A percentile compares a stretch with the other conserved stretches of the same genome.
Conservation (phyloP, 177 flowering plant species). For the Telopea speciosissima region DNA sequence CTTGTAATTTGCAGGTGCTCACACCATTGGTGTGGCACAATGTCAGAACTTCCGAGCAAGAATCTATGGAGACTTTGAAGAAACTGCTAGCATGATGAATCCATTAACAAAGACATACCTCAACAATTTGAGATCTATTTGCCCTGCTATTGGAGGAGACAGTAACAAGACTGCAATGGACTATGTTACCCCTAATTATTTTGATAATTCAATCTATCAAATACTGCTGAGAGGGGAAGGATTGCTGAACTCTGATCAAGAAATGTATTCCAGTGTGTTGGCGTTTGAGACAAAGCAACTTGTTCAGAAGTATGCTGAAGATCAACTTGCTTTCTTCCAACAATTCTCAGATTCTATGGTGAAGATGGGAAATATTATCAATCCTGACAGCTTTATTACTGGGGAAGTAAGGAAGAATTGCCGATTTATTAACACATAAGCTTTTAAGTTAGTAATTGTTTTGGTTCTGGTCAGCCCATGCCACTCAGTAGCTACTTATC, state of each 20-base stretch:
- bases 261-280: conserved; percentile 58
- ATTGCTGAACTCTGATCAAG: conserved; percentile 80
- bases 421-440: conserved; percentile 74
- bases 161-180: conserved; percentile 72
- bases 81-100: conserved; percentile 33
- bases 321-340: conserved; percentile 65
- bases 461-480: not conserved
- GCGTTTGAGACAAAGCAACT: conserved; percentile 53
- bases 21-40: conserved; percentile 86
- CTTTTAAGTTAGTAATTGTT: not conserved
- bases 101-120: conserved; percentile 41
- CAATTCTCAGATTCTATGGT: conserved; percentile 92
- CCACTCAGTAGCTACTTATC: too few species aligned
- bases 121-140: conserved; percentile 36
- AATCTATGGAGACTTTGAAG: conserved; percentile 59
- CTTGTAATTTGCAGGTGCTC: conserved; percentile 50
- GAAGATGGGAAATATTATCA: conserved; percentile 74
- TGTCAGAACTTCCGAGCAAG: conserved; percentile 62
- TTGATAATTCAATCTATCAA: conserved; percentile 80
- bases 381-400: conserved; percentile 40
- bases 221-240: conserved; percentile 68
- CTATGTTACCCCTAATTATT: conserved; percentile 55
- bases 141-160: conserved; percentile 50
- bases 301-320: conserved; percentile 56
- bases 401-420: conserved; percentile 88